Conservation (phyloP, 1,139 yeast genomes). For the Saccharomyces hybrid region DNA sequence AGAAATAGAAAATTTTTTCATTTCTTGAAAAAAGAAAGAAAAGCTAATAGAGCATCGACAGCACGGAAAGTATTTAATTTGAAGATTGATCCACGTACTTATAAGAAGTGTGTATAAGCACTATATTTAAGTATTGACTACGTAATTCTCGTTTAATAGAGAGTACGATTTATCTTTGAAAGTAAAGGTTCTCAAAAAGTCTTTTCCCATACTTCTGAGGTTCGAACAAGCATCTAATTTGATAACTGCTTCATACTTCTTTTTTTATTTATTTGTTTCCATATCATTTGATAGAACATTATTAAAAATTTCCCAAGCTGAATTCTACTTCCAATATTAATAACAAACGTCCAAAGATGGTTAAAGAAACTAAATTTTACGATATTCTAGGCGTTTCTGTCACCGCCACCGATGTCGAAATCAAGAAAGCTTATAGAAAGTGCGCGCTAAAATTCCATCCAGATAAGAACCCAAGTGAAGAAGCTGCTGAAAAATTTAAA, state of each 20-base stretch:
- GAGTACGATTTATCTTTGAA: not conserved
- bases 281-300: not conserved
- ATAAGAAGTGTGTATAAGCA: not conserved
- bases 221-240: not conserved
- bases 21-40: not conserved
- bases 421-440: conserved; percentile 92
- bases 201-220: not conserved
- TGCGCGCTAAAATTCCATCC: conserved; percentile 93
- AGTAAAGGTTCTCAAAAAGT: not conserved
- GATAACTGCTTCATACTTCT: too few species aligned
- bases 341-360: conserved; percentile 46
- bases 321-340: not conserved
- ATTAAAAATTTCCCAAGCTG: not conserved
- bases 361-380: conserved; percentile 81
- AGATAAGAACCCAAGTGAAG: conserved; percentile 84
- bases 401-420: conserved; percentile 71
- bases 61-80: not conserved
- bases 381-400: conserved; percentile 78
- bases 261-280: not conserved
- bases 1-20: not conserved
- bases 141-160: not conserved
- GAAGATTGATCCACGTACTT: not conserved
- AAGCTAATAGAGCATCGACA: not conserved
- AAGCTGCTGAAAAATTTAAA: conserved; percentile 93
- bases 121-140: not conserved